Percentiles rank a stretch among this genome's conserved stretches.
These are phyloP conservation scores for Scedosporium apiospermum DNA, from an alignment of 2,329 filamentous ascomycete genomes.

Conservation along the genomic window DNA sequence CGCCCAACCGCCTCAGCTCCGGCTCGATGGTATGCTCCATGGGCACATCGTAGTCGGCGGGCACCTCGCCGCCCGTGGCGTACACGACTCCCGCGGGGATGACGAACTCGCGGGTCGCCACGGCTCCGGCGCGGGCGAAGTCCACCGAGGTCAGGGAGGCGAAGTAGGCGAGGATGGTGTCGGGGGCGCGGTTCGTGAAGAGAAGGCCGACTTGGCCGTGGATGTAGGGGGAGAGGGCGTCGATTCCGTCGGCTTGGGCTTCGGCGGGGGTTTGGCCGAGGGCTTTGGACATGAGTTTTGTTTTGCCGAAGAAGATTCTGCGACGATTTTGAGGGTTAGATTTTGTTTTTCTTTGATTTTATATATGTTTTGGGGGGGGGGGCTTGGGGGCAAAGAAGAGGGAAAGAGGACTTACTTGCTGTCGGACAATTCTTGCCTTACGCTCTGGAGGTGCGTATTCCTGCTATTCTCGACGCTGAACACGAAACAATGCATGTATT, in stretches of 20 bases:
- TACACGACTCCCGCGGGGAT: slow-evolving; percentile 79
- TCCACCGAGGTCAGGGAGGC: slow-evolving; percentile 63
- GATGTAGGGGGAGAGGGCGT: slow-evolving; percentile 59
- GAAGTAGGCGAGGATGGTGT: slow-evolving; percentile 64
- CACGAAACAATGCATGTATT: slow-evolving; percentile 87
- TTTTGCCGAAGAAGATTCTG: slow-evolving; percentile 97
- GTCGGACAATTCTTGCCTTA: slow-evolving; percentile 75
- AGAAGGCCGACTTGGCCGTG: slow-evolving; percentile 80
- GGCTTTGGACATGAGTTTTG: slow-evolving; percentile 96
- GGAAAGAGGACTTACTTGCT: slow-evolving; percentile 55
- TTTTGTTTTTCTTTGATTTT: background rate
- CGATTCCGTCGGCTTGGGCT: slow-evolving; percentile 70
- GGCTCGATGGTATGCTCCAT: slow-evolving; percentile 85
- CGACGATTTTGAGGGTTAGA: background rate
- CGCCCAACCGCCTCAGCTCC: slow-evolving; percentile 76
- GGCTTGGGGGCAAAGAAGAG: no score
- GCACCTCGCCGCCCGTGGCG: slow-evolving; percentile 69
- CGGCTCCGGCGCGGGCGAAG: slow-evolving; percentile 80
- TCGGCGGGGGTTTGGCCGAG: slow-evolving; percentile 71
- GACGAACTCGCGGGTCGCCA: slow-evolving; percentile 64
- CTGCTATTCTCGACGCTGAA: slow-evolving; percentile 96
- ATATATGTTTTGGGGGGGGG: background rate
- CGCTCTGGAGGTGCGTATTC: slow-evolving; percentile 89
- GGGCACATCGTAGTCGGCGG: slow-evolving; percentile 72
- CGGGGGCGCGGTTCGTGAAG: slow-evolving; percentile 70